Base-by-base conservation (phyloP, 2,329 filamentous ascomycete genomes). In the Blastomyces silverae region DNA sequence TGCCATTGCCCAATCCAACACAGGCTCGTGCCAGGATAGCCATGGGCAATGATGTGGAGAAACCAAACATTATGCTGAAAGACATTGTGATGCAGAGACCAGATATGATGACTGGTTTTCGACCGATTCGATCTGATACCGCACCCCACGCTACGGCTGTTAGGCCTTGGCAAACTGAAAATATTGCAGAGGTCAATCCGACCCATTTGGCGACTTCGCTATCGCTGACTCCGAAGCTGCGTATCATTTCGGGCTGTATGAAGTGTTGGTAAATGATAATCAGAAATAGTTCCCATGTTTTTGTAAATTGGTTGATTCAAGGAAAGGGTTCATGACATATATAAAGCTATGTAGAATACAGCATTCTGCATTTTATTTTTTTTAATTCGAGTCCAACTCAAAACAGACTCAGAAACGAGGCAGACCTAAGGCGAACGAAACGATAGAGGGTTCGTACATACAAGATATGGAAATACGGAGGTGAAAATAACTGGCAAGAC, bases 1-100 rank as follows among this genome's bases (percentile, higher is more conserved):
- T 97, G 63, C 93, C 94, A 73, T 96, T 97, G 56, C 89, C 87
- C 11, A 88, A 83, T 1, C 94, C 93, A 70, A 90, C 85, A n/a
- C 97, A 79, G 7, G 87, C 89, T 72, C 93, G 85, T 15, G 91
- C 84, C 3, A 82, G 75, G 52, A 99, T 88, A 0, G 92, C 90
- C 90, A 94, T 92, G 3, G 85, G 78, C 11, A 97, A 78, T 68
- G 83, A 91, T 3, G 84, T 89, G 0, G 91, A 91, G 77, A 96
- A 86, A 7, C 94, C 93, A 85, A 92, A 97, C 28, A 91, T 69
- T 25, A 97, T 71, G 69, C 89, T 92, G 52, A 89, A 89, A 0
- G 87, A 73, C 90, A 97, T 95, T 56, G 92, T 96, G 70, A 85
- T 89, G 48, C 87, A 75, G 22, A 94, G 80, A 0, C 90, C 91